Evolutionary conservation across 176 grass and related monocot genomes (phyloP).

Genomic region (Paspalum vaginatum): DNA sequence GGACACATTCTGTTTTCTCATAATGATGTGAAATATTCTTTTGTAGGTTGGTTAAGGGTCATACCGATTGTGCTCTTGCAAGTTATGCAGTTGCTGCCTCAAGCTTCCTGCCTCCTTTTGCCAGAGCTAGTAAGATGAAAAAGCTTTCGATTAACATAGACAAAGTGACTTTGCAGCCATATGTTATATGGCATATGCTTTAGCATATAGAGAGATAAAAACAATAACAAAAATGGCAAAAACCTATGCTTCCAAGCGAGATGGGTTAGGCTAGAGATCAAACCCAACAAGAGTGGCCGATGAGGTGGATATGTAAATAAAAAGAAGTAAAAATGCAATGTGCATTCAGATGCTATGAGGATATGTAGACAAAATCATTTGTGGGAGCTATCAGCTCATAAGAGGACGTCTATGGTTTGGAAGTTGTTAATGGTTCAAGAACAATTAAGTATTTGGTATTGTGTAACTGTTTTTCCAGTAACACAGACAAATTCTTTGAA

Average conservation of each 20-base stretch:
- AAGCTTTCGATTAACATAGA: not conserved
- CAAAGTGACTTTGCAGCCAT: not conserved
- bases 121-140: conserved; percentile 58
- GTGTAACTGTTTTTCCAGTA: not conserved
- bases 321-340: not conserved
- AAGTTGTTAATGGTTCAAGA: not conserved
- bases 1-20: not conserved
- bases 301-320: not conserved
- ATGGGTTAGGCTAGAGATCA: not conserved
- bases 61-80: conserved; percentile 67
- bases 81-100: conserved; percentile 69
- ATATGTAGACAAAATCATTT: not conserved
- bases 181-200: not conserved
- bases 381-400: not conserved
- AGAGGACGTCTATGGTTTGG: not conserved
- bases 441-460: conserved; percentile 3
- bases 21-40: conserved; percentile 1
- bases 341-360: not conserved
- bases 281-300: not conserved
- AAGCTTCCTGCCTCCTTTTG: conserved; percentile 62
- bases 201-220: not conserved
- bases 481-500: not conserved
- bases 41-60: conserved; percentile 36
- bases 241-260: not conserved
- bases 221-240: not conserved